phyloP scores from a whole-genome alignment of 163 green algal species.

The Trebouxia gelatinosa region DNA sequence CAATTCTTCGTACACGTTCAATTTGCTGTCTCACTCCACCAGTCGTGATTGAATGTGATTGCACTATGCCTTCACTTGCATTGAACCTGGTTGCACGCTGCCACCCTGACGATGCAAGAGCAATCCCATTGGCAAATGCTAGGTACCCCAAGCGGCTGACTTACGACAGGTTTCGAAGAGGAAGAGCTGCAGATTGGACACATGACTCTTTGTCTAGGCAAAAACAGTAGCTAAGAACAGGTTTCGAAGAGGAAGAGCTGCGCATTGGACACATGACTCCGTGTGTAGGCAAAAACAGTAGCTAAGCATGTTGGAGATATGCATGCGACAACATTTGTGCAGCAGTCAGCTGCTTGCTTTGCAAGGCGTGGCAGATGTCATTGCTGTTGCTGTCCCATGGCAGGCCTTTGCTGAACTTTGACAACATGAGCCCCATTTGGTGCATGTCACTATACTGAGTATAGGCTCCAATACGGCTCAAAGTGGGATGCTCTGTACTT shows the following conservation, averaged over 20 bases:
- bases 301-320: constrained; percentile 18
- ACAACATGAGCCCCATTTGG: constrained; percentile 9
- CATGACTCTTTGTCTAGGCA: constrained; percentile 1
- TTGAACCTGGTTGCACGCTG: constrained; percentile 1
- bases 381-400: constrained; percentile 14
- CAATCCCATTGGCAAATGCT: constrained; percentile 9
- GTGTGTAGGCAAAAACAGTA: constrained; percentile 17
- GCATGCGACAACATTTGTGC: constrained; percentile 16
- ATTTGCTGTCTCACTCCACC: background rate
- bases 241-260: constrained; percentile 9
- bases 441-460: constrained; percentile 23
- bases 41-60: constrained; percentile 1
- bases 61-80: background rate
- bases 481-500: constrained; percentile 22
- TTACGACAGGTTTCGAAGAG: constrained; percentile 8
- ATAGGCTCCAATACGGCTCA: constrained; percentile 5
- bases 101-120: background rate
- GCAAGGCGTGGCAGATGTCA: constrained; percentile 11
- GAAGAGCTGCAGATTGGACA: constrained; percentile 1
- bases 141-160: constrained; percentile 1
- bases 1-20: background rate
- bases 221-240: constrained; percentile 10
- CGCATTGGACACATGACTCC: background rate
- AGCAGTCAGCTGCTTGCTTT: too few relatives aligned
- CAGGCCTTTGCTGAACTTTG: constrained; percentile 5